phyloP scores from a whole-genome alignment of 768 basidiomycete genomes.

The Kondoa malvinella region DNA sequence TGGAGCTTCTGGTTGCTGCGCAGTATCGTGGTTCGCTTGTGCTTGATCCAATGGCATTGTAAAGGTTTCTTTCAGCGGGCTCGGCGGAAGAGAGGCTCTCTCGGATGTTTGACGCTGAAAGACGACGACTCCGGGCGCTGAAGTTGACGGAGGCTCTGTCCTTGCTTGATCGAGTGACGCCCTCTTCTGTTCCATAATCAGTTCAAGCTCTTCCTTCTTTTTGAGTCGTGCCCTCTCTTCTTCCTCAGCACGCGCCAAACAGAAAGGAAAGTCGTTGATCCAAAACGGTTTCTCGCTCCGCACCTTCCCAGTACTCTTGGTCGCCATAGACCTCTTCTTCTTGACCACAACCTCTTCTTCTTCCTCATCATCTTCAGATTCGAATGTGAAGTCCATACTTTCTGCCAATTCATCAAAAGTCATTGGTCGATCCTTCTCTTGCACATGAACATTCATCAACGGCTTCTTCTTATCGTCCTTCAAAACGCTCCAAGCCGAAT shows the following conservation, averaged over 20 bases:
- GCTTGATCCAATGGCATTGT: too few relatives aligned
- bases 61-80: background rate
- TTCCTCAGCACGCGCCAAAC: too few relatives aligned
- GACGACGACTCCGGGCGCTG: too few relatives aligned
- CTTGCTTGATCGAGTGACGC: background rate
- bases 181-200: background rate
- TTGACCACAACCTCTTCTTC: background rate
- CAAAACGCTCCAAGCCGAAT: background rate
- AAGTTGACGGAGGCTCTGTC: background rate
- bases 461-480: background rate
- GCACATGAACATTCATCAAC: background rate
- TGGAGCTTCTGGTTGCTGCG: too few relatives aligned
- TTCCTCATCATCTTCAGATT: background rate
- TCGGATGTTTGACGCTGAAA: too few relatives aligned
- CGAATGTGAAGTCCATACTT: background rate
- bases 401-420: background rate
- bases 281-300: background rate
- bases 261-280: background rate
- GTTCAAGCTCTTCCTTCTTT: background rate
- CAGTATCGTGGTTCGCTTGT: too few relatives aligned
- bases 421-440: background rate
- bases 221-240: too few relatives aligned
- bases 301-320: conserved; percentile 1
- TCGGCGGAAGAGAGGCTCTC: background rate
- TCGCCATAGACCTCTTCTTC: background rate